phyloP scores from a whole-genome alignment of 768 basidiomycete species.

The Suillus subalutaceus region DNA sequence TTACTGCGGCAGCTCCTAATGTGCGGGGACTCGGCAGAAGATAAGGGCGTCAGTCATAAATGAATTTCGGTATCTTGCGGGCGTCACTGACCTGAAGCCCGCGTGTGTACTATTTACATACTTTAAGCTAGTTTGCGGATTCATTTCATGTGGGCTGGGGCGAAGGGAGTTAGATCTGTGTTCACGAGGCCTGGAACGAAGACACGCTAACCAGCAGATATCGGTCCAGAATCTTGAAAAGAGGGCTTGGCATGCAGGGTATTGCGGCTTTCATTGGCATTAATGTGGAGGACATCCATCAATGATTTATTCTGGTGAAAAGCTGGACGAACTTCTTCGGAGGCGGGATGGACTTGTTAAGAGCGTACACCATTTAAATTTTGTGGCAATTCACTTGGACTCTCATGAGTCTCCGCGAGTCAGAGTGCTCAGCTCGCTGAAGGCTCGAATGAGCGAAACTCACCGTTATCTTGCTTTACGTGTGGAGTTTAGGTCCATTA shows the following conservation, averaged over 20 bases:
- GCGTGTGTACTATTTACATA: conserved; percentile 7
- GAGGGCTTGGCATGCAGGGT: neutral
- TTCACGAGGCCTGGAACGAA: neutral
- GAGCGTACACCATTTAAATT: neutral
- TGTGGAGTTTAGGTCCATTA: neutral
- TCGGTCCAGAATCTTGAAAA: neutral
- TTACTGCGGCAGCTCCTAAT: neutral
- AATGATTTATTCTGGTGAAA: neutral
- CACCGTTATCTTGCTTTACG: conserved; percentile 5
- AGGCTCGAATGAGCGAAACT: neutral
- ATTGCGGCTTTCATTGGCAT: neutral
- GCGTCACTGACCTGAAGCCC: neutral
- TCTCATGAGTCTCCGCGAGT: neutral
- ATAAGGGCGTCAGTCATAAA: neutral
- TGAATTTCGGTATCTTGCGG: conserved; percentile 6
- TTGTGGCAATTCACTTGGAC: neutral
- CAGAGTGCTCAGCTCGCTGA: neutral
- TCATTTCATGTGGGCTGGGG: neutral
- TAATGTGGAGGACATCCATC: neutral
- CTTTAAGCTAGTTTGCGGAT: neutral
- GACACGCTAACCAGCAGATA: neutral
- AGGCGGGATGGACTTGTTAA: neutral
- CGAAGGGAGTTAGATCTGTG: conserved; percentile 4
- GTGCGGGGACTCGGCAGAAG: neutral
- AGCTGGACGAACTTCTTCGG: neutral